A percentile compares a stretch with the other conserved stretches of the same genome.
Conservation (phyloP, 2,329 filamentous ascomycete genomes). For the Macrophomina phaseolina region DNA sequence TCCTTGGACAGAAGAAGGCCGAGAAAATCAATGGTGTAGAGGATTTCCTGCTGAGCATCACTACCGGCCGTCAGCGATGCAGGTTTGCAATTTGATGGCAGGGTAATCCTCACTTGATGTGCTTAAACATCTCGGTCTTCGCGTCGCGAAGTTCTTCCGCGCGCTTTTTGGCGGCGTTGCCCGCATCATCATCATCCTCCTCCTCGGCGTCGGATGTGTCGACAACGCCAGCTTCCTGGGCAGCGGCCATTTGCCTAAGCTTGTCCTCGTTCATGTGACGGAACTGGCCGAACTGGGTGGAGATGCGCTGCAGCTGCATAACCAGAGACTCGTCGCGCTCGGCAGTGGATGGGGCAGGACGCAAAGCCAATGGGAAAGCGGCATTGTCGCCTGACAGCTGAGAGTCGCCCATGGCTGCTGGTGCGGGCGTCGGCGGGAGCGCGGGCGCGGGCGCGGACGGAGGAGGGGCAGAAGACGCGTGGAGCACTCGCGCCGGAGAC, state of each 20-base stretch:
- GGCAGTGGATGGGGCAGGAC: constrained; percentile 60
- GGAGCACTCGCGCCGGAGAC: not conserved
- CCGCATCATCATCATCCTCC: constrained; percentile 51
- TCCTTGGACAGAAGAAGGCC: constrained; percentile 86
- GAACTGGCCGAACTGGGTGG: constrained; percentile 80
- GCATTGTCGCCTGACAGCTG: constrained; percentile 37
- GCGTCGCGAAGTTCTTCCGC: constrained; percentile 48
- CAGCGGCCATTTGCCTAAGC: constrained; percentile 70
- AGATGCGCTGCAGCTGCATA: constrained; percentile 79
- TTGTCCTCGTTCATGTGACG: constrained; percentile 76
- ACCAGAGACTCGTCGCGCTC: constrained; percentile 64
- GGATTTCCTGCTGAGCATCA: constrained; percentile 63
- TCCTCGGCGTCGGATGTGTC: constrained; percentile 53
- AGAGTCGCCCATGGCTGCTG: constrained; percentile 13
- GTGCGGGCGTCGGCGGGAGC: not conserved
- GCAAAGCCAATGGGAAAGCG: constrained; percentile 60
- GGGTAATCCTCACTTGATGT: constrained; percentile 43
- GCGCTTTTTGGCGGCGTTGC: constrained; percentile 43
- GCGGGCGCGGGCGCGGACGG: not conserved
- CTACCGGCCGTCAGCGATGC: constrained; percentile 30
- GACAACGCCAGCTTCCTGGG: constrained; percentile 49
- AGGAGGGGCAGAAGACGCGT: not conserved
- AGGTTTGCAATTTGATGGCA: not conserved
- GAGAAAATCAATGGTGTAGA: constrained; percentile 79
- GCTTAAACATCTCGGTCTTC: constrained; percentile 49